These are phyloP conservation scores for Imleria badia DNA, from an alignment of 768 basidiomycete genomes.

Conservation along the genomic window DNA sequence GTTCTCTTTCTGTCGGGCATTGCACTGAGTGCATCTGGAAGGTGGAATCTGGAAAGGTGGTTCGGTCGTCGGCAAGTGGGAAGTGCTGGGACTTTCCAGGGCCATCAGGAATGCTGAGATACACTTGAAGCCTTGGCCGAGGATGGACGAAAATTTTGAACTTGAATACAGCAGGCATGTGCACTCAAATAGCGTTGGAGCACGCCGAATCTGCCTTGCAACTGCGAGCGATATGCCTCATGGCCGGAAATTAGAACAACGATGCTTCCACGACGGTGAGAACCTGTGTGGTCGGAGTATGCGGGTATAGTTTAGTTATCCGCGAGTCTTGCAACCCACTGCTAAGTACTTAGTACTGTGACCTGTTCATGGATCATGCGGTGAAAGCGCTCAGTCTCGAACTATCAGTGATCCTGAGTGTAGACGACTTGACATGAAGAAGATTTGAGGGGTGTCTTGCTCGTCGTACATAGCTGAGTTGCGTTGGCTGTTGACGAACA, in stretches of 20 bases:
- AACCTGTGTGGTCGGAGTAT: too few relatives aligned
- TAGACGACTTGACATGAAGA: too few relatives aligned
- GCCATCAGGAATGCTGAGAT: too few relatives aligned
- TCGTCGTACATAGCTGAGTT: too few relatives aligned
- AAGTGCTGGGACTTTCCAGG: neutral
- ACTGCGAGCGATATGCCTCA: neutral
- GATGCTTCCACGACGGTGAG: too few relatives aligned
- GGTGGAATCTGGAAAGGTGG: neutral
- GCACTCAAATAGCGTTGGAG: conserved; percentile 7
- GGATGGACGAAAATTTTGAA: neutral
- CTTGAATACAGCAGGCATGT: neutral
- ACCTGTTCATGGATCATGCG: neutral
- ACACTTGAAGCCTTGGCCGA: too few relatives aligned
- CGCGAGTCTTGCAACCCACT: conserved; percentile 4
- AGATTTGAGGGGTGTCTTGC: too few relatives aligned
- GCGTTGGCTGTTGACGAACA: too few relatives aligned
- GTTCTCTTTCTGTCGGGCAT: neutral
- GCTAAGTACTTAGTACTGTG: too few relatives aligned
- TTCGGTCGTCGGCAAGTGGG: neutral
- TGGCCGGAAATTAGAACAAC: neutral
- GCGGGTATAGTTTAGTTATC: neutral
- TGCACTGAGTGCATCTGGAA: neutral
- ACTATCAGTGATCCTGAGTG: too few relatives aligned
- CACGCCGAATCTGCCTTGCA: neutral
- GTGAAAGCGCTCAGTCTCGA: neutral